These are phyloP conservation scores for Mycena citricolor DNA, from an alignment of 1,284 basidiomycete species.

Conservation along the genomic window DNA sequence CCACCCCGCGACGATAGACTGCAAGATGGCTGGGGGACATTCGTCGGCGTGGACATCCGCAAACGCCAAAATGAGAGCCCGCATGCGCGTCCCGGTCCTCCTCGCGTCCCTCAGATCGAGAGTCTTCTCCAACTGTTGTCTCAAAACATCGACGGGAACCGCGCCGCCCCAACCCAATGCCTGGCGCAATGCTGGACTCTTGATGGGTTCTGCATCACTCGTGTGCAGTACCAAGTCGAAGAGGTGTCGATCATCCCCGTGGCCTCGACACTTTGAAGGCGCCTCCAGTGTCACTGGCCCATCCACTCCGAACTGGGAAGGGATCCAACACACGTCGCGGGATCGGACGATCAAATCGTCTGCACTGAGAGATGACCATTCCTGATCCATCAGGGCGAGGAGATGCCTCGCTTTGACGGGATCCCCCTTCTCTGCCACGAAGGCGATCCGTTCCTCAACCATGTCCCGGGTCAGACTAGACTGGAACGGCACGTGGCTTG, in stretches of 20 bases:
- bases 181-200: constrained; percentile 5
- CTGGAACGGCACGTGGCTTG: constrained; percentile 7
- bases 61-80: constrained; percentile 13
- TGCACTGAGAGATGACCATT: too few relatives aligned
- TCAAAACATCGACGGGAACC: constrained; percentile 8
- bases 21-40: too few relatives aligned
- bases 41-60: constrained; percentile 9
- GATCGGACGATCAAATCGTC: too few relatives aligned
- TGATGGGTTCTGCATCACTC: constrained; percentile 4
- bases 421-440: constrained; percentile 1
- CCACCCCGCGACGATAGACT: neutral
- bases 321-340: too few relatives aligned
- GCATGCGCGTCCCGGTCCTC: constrained; percentile 11
- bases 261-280: constrained; percentile 14
- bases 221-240: constrained; percentile 18
- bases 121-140: constrained; percentile 7
- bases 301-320: too few relatives aligned
- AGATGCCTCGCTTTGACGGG: too few relatives aligned
- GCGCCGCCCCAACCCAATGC: constrained; percentile 16
- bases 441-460: constrained; percentile 14
- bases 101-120: constrained; percentile 7
- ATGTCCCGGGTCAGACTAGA: constrained; percentile 9
- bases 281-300: too few relatives aligned
- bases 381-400: too few relatives aligned
- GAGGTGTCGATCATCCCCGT: constrained; percentile 1